A percentile compares a stretch with the other conserved stretches of the same genome.
Evolutionary conservation across 2,329 filamentous ascomycete genomes (phyloP).

Genomic region (Aspergillus sp.): DNA sequence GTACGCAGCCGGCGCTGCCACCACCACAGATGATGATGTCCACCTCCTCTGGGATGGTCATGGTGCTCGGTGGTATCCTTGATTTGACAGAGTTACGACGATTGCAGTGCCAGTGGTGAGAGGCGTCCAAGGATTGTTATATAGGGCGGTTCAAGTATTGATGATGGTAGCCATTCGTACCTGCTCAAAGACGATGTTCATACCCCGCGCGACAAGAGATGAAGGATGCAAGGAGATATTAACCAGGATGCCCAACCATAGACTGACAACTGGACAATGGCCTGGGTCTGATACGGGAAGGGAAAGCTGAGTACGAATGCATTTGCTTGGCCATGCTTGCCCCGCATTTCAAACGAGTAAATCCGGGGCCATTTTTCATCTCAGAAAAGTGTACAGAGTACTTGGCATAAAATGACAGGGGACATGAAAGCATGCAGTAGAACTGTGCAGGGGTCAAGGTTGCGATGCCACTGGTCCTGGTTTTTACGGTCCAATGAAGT

Average conservation of each 20-base stretch:
- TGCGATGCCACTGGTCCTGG: too few relatives aligned
- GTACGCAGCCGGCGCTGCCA: conserved; percentile 50
- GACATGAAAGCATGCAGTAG: too few relatives aligned
- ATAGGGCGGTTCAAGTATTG: background rate
- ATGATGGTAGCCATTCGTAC: too few relatives aligned
- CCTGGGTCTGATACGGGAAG: background rate
- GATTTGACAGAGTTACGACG: too few relatives aligned
- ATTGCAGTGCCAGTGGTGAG: background rate
- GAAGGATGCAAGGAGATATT: background rate
- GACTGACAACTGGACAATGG: background rate
- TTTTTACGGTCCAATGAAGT: too few relatives aligned
- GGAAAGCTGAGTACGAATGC: background rate
- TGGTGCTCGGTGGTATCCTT: conserved; percentile 20
- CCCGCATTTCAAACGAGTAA: background rate
- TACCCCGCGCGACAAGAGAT: background rate
- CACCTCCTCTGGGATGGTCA: conserved; percentile 67
- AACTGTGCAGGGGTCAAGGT: too few relatives aligned
- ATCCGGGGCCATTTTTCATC: background rate
- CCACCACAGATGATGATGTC: conserved; percentile 75
- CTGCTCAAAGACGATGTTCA: background rate
- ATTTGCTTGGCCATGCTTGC: background rate
- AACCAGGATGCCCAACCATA: background rate
- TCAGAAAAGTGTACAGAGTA: background rate
- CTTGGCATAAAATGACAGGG: background rate
- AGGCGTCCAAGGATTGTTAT: background rate